phyloP scores from a whole-genome alignment of 1,139 yeast genomes.

The Pichia sp. region DNA sequence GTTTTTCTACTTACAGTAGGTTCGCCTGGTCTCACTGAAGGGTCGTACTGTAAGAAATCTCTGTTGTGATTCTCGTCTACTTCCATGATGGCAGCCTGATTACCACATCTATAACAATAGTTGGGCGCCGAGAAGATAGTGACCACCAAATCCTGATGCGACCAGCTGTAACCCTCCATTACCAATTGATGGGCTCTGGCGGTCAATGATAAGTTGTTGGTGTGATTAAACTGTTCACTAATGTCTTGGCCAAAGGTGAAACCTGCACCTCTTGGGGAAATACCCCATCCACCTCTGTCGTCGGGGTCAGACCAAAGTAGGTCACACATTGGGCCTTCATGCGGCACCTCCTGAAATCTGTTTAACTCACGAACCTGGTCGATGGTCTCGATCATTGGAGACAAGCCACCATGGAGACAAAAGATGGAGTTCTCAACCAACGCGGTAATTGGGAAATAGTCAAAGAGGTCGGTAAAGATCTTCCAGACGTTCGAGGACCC shows the following conservation, averaged over 20 bases:
- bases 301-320: slow-evolving; percentile 97
- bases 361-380: slow-evolving; percentile 75
- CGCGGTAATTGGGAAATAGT: slow-evolving; percentile 91
- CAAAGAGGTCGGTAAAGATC: slow-evolving; percentile 67
- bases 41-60: slow-evolving; percentile 91
- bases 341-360: slow-evolving; percentile 89
- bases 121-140: slow-evolving; percentile 98
- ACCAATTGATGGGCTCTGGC: slow-evolving; percentile 98
- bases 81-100: slow-evolving; percentile 98
- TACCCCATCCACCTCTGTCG: slow-evolving; percentile 94
- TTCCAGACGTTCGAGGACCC: slow-evolving; percentile 96
- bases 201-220: slow-evolving; percentile 76
- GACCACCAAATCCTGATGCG: slow-evolving; percentile 74
- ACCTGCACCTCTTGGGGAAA: slow-evolving; percentile 98
- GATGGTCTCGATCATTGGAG: slow-evolving; percentile 86
- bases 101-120: slow-evolving; percentile 95
- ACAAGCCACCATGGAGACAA: slow-evolving; percentile 95
- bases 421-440: slow-evolving; percentile 67
- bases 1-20: slow-evolving; percentile 93
- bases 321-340: slow-evolving; percentile 99
- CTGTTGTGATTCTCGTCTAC: slow-evolving; percentile 89
- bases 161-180: slow-evolving; percentile 87
- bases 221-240: slow-evolving; percentile 74
- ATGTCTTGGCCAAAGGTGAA: slow-evolving; percentile 89
- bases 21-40: slow-evolving; percentile 92